Conservation (phyloP, 345 rosid genomes). For the Cardamine resedifolia region DNA sequence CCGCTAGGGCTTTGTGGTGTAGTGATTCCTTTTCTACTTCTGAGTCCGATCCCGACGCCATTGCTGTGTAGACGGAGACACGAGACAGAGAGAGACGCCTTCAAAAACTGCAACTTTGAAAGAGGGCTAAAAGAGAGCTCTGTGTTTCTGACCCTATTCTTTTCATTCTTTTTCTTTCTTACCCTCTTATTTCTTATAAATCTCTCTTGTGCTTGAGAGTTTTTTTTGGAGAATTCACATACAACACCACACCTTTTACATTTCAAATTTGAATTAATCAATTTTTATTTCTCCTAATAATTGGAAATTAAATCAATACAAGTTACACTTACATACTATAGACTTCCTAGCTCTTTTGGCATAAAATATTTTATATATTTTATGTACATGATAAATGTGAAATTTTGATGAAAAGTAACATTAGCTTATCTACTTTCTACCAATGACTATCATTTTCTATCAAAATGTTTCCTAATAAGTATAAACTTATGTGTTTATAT, state of each 20-base stretch:
- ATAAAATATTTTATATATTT: not conserved
- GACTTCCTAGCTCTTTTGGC: not conserved
- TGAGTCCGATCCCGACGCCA: conserved; percentile 27
- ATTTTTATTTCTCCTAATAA: not conserved
- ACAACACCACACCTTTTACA: not conserved
- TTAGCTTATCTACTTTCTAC: not conserved
- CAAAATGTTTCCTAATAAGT: not conserved
- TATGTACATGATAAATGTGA: not conserved
- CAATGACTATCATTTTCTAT: not conserved
- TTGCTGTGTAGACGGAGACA: conserved; percentile 23
- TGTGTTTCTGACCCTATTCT: conserved; percentile 13
- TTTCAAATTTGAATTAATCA: not conserved
- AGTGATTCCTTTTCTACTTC: conserved; percentile 49
- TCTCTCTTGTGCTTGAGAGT: not conserved
- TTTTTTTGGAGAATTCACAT: not conserved
- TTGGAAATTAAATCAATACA: not conserved
- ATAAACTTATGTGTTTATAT: not conserved
- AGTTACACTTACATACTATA: not conserved
- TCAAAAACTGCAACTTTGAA: conserved; percentile 11
- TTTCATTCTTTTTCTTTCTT: not conserved
- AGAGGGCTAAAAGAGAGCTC: conserved; percentile 12
- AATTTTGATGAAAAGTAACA: not conserved
- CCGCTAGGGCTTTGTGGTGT: conserved; percentile 56
- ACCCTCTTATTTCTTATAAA: not conserved
- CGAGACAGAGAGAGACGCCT: conserved; percentile 1